Base-by-base conservation (phyloP, 2,329 filamentous ascomycete species). In the Fusarium setosum region DNA sequence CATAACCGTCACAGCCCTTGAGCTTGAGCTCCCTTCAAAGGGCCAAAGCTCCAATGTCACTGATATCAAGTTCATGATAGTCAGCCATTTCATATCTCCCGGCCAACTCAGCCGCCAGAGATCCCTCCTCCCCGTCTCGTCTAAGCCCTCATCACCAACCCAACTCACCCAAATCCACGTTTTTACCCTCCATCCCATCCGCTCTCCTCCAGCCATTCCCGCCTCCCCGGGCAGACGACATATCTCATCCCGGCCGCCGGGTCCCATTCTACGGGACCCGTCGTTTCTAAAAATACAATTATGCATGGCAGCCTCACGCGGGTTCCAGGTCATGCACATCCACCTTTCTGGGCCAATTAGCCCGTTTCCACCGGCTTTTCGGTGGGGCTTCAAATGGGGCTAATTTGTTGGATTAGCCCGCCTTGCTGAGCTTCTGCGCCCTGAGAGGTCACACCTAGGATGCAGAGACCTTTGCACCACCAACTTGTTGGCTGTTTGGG, bases 251-350 rank as follows among this genome's bases (percentile, higher is more conserved):
- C 60, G 44, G 52, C n/a, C 52, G 21, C 29, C 29, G 26, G 26
- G 26, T 12, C n/a, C 17, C 24, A 18, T 23, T 26, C 17, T 21
- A 48, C 48, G 40, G 44, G 34, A 26, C 41, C 47, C 21, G 34
- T 34, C 29, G 29, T 34, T 68, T 68, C 65, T 67, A 67, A 67
- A 67, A 67, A 67, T 67, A 67, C 49, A 68, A 67, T 68, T 65
- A 67, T 68, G 65, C 65, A 67, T 67, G 61, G 64, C 53, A 67
- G 56, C 65, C 65, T 67, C 65, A 67, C 51, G 65, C 54, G 34
- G 37, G 40, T 37, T 50, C 48, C 51, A 59, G 49, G 63, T 71
- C 68, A 69, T 71, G 68, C 68, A 71, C 48, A 18, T 57, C 56
- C 45, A 42, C 29, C 31, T 15, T 32, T 32, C 32, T 34, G 40